These are phyloP conservation scores for Daedaleopsis nitida DNA, from an alignment of 768 basidiomycete species.

Conservation along the genomic window DNA sequence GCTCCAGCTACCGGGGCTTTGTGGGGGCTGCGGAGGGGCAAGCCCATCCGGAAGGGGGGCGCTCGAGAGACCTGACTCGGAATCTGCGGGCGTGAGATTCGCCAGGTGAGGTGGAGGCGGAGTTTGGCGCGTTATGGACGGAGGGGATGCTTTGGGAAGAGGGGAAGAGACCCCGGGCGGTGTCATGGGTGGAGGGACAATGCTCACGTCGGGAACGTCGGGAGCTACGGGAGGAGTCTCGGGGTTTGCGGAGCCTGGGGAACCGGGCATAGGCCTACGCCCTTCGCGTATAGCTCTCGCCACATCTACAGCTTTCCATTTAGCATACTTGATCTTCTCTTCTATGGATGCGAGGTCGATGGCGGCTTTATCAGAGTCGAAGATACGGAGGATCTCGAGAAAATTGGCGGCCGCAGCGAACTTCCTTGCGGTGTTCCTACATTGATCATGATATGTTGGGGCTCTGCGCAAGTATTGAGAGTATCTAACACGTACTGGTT, in stretches of 20 bases:
- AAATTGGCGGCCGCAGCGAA: conserved; percentile 96
- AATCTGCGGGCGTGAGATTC: conserved; percentile 10
- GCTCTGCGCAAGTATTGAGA: not conserved
- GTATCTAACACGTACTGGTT: conserved; percentile 58
- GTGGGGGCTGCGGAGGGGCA: conserved; percentile 24
- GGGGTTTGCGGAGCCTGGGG: conserved; percentile 66
- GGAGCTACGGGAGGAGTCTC: conserved; percentile 30
- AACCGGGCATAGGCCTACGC: conserved; percentile 77
- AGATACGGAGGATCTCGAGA: conserved; percentile 83
- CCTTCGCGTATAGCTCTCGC: conserved; percentile 96
- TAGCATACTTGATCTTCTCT: conserved; percentile 89
- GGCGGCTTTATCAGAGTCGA: conserved; percentile 50
- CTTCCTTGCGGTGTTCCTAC: conserved; percentile 87
- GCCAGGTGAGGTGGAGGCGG: conserved; percentile 17
- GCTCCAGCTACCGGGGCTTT: conserved; percentile 70
- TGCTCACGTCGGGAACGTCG: conserved; percentile 17
- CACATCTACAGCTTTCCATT: conserved; percentile 98
- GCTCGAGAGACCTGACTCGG: conserved; percentile 1
- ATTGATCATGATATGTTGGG: not conserved
- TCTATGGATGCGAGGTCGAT: conserved; percentile 49
- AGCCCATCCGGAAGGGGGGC: conserved; percentile 27
- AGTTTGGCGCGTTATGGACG: conserved; percentile 12
- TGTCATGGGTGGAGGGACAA: conserved; percentile 25
- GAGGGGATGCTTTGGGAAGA: not conserved
- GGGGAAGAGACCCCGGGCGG: conserved; percentile 6